phyloP scores from a whole-genome alignment of 176 grass and related monocot genomes.

The Carex scoparia region DNA sequence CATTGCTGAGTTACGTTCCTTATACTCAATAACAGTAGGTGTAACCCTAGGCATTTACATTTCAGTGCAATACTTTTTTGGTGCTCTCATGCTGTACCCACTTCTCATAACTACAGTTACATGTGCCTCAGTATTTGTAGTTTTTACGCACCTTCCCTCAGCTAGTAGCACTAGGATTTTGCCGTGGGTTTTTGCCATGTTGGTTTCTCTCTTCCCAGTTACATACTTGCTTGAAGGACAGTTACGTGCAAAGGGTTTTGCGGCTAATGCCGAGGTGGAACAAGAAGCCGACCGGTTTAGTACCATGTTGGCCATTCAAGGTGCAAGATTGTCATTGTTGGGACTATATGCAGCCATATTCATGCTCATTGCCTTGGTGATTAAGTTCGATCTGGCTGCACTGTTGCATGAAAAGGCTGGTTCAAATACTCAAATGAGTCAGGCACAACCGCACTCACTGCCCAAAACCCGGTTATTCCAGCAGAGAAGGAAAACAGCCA shows the following conservation, averaged over 20 bases:
- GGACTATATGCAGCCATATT: conserved; percentile 98
- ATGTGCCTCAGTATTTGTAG: conserved; percentile 66
- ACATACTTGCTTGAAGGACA: conserved; percentile 97
- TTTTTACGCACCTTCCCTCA: conserved; percentile 91
- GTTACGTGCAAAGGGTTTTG: conserved; percentile 60
- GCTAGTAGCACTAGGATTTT: conserved; percentile 90
- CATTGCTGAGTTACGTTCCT: conserved; percentile 72
- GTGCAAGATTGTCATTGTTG: conserved; percentile 87
- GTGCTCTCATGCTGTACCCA: conserved; percentile 83
- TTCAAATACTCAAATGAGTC: conserved; percentile 35
- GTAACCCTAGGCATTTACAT: conserved; percentile 88
- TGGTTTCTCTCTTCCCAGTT: conserved; percentile 81
- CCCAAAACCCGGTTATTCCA: conserved; percentile 81
- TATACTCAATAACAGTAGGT: conserved; percentile 76
- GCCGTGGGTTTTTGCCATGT: conserved; percentile 90
- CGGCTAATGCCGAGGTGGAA: conserved; percentile 30
- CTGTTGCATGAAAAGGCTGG: conserved; percentile 69
- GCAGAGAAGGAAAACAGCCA: conserved; percentile 66
- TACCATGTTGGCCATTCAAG: conserved; percentile 89
- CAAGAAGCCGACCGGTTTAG: conserved; percentile 79
- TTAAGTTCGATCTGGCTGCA: conserved; percentile 86
- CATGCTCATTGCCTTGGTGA: conserved; percentile 88
- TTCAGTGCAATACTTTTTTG: conserved; percentile 89
- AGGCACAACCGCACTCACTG: conserved; percentile 47
- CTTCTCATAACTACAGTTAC: conserved; percentile 81